These are phyloP conservation scores for Geosiphon pyriformis DNA, from an alignment of 192 early-diverging fungal species.

Conservation along the genomic window DNA sequence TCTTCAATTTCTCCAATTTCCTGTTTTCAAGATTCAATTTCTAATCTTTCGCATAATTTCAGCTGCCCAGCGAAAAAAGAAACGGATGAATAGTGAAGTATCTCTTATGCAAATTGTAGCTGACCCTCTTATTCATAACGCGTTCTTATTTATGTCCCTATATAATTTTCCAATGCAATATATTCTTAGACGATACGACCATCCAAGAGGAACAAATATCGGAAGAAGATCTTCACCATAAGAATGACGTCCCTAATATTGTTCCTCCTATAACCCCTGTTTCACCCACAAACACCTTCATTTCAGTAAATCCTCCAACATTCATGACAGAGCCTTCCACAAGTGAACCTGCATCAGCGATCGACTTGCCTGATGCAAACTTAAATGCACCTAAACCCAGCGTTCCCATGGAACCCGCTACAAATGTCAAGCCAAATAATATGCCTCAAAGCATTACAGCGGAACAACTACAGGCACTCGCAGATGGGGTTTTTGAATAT, in stretches of 20 bases:
- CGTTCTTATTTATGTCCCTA: background rate
- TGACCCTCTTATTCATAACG: too few species aligned
- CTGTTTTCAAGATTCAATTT: too few species aligned
- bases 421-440: background rate
- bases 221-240: background rate
- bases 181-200: background rate
- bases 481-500: background rate
- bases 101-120: too few species aligned
- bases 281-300: background rate
- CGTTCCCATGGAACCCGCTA: background rate
- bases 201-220: constrained; percentile 13
- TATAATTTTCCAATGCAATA: background rate
- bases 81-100: constrained; percentile 14
- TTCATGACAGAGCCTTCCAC: background rate
- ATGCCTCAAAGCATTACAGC: background rate
- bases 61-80: constrained; percentile 16
- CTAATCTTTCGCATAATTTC: too few species aligned
- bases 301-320: background rate
- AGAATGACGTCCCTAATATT: background rate
- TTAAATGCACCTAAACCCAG: background rate
- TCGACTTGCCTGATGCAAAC: background rate
- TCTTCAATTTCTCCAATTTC: too few species aligned
- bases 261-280: background rate
- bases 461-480: too few species aligned
- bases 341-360: background rate